phyloP scores from a whole-genome alignment of 345 rosid species.

The Hirschfeldia incana region DNA sequence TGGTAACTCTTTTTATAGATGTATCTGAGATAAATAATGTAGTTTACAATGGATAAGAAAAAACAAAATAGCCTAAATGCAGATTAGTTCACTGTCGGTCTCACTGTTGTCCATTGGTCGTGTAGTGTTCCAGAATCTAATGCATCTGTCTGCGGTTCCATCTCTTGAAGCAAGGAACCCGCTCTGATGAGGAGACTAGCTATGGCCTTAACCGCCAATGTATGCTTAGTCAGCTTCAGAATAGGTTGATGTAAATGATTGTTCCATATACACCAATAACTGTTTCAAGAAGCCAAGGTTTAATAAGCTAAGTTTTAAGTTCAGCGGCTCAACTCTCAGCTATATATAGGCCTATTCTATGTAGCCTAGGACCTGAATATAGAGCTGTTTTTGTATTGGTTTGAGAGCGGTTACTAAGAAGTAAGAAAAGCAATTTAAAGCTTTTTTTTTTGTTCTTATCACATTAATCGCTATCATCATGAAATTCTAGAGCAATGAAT shows the following conservation, averaged over 20 bases:
- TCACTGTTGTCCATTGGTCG: constrained; percentile 77
- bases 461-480: background rate
- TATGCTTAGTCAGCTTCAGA: constrained; percentile 78
- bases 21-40: background rate
- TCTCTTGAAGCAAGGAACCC: constrained; percentile 94
- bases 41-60: constrained; percentile 8
- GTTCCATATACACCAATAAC: constrained; percentile 82
- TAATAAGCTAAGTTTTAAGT: no score
- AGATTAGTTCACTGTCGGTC: constrained; percentile 39
- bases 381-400: no score
- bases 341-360: background rate
- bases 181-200: constrained; percentile 98
- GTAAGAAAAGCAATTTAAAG: no score
- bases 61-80: background rate
- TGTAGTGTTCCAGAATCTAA: constrained; percentile 97
- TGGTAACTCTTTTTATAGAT: background rate
- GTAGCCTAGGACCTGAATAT: background rate
- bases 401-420: no score
- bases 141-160: constrained; percentile 95
- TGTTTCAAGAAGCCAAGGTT: constrained; percentile 28
- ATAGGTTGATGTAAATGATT: constrained; percentile 87
- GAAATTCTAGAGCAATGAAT: background rate
- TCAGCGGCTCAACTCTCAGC: background rate
- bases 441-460: no score
- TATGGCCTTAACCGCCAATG: constrained; percentile 95